Evolutionary conservation across 1,139 yeast species (phyloP).

Genomic region (Taphrina betulina): DNA sequence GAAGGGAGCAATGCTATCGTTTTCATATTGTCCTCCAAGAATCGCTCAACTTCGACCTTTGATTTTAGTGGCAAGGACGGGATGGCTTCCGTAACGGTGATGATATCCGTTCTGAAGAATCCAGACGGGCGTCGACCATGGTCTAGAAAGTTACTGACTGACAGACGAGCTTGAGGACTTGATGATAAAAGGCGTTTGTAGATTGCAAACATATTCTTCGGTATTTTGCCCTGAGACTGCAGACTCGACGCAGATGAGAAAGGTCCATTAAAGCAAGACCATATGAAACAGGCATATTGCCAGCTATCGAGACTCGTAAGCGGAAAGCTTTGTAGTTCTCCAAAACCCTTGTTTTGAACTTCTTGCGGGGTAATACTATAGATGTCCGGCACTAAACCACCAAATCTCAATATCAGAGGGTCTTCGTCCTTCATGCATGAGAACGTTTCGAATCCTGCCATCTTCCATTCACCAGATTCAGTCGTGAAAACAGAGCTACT

Average conservation of each 20-base stretch:
- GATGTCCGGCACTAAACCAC: constrained; percentile 44
- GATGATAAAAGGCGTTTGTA: constrained; percentile 41
- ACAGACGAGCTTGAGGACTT: constrained; percentile 47
- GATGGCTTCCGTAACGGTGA: constrained; percentile 53
- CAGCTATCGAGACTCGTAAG: constrained; percentile 54
- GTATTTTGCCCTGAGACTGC: constrained; percentile 38
- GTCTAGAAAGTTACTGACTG: constrained; percentile 54
- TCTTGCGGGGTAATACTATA: constrained; percentile 51
- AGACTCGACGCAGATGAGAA: constrained; percentile 39
- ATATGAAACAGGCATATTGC: constrained; percentile 60
- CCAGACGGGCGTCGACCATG: constrained; percentile 46
- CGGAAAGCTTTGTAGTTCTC: constrained; percentile 42
- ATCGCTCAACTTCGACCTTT: constrained; percentile 54
- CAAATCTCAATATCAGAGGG: constrained; percentile 40
- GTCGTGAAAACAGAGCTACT: constrained; percentile 62
- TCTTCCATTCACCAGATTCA: constrained; percentile 74
- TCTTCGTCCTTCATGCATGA: constrained; percentile 45
- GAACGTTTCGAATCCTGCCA: constrained; percentile 78
- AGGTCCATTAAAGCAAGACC: constrained; percentile 49
- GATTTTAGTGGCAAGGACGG: constrained; percentile 55
- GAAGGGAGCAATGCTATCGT: constrained; percentile 51
- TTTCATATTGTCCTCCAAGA: constrained; percentile 49
- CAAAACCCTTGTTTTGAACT: constrained; percentile 49
- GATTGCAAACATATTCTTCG: constrained; percentile 43
- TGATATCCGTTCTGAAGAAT: constrained; percentile 51